These are phyloP conservation scores for Parastagonospora nodorum DNA, from an alignment of 2,329 filamentous ascomycete species.

Conservation along the genomic window DNA sequence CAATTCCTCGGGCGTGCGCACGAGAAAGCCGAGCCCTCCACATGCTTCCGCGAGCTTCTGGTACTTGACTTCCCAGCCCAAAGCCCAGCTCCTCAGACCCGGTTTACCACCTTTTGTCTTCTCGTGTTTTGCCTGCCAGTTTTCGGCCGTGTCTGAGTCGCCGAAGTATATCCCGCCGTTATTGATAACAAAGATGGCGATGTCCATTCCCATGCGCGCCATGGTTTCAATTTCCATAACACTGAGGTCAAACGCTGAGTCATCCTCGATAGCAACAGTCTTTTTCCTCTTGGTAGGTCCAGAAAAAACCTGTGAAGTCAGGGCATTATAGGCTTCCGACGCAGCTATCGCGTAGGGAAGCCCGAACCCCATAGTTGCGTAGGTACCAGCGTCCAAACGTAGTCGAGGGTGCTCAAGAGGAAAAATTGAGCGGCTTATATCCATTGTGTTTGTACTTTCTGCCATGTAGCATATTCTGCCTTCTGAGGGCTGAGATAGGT, in stretches of 20 bases:
- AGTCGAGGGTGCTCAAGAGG: conserved; percentile 59
- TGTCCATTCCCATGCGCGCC: conserved; percentile 59
- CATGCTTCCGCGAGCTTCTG: conserved; percentile 61
- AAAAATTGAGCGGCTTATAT: conserved; percentile 62
- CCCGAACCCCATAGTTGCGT: conserved; percentile 65
- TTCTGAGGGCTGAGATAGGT: conserved; percentile 50
- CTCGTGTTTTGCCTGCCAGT: conserved; percentile 52
- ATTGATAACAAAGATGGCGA: conserved; percentile 62
- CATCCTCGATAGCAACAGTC: conserved; percentile 62
- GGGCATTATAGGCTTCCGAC: conserved; percentile 59
- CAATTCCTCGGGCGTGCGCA: conserved; percentile 58
- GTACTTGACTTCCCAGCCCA: conserved; percentile 61
- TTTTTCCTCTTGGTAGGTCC: conserved; percentile 52
- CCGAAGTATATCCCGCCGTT: conserved; percentile 54
- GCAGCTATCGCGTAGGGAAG: conserved; percentile 63
- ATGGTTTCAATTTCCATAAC: conserved; percentile 63
- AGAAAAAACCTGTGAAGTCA: conserved; percentile 40
- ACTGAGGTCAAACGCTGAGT: conserved; percentile 62
- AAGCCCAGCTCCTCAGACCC: conserved; percentile 54
- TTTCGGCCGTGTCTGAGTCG: conserved; percentile 43
- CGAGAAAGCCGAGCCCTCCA: conserved; percentile 59
- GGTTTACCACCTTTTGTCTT: conserved; percentile 36
- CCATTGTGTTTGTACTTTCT: conserved; percentile 66
- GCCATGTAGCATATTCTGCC: conserved; percentile 61
- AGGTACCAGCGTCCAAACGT: conserved; percentile 62